Evolutionary conservation across 148 eudicot species (phyloP), one percentile per base, ranked within the genome.

Genomic region (Fagopyrum esculentum): DNA sequence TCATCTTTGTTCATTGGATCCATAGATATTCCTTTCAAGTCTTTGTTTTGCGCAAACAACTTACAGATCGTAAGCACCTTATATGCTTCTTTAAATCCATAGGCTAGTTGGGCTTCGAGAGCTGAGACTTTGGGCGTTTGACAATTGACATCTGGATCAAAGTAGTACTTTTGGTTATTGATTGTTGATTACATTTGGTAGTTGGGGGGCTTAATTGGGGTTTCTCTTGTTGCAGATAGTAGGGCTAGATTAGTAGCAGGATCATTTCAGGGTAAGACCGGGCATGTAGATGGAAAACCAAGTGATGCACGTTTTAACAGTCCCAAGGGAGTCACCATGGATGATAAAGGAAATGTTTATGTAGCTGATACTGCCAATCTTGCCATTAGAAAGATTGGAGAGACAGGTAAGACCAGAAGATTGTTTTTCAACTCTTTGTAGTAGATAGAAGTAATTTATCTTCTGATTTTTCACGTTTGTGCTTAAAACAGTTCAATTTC

Each of bases 261-360:
- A 45, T 95, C 99, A 69, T 95, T 95, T 81, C 96, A 92, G 82
- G 99, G 99, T 76, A 86, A 86, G 82, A 92, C 90, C n/a, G 99
- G 99, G 49, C 99, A 95, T 83, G 92, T 95, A 12, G 99, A 95
- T 84, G 99, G 97, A 73, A 95, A 95, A 75, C 89, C 99, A 64
- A 95, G 77, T 81, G 99, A 96, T 78, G 96, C 98, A 81, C 96
- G 94, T 44, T 96, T 95, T 74, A 86, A 83, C 83, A 96, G 84
- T 82, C 99, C 99, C 3, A 89, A 85, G 83, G 99, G 97, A 17
- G 97, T 88, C 54, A 84, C 99, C 35, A 87, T 90, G 92, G 98
- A 95, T 81, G 99, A 96, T 81, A 90, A 83, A 83, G 98, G 99
- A 55, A 96, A 96, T 77, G 90, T 92, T 3, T 96, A 96, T 84